phyloP scores from a whole-genome alignment of 2,329 filamentous ascomycete species.

The Fusarium goolgardi region DNA sequence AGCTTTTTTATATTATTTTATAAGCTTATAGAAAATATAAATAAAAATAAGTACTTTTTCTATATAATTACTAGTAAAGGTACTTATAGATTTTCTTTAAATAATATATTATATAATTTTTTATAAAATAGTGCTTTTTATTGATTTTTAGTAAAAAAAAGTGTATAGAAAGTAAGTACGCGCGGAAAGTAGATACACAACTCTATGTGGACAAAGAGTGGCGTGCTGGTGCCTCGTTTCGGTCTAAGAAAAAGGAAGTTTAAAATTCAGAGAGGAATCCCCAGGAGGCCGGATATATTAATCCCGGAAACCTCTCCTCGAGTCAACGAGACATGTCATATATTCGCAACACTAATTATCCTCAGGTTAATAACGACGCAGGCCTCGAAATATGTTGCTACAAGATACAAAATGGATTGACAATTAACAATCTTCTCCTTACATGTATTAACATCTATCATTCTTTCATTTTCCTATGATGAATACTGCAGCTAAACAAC shows the following conservation, averaged over 20 bases:
- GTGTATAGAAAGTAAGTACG: no score
- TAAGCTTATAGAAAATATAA: no score
- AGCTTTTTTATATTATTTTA: no score
- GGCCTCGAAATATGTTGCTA: background rate
- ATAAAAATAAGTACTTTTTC: no score
- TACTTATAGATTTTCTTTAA: no score
- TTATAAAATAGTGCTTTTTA: no score
- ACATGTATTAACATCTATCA: no score
- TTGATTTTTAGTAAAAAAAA: no score
- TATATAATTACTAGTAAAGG: no score
- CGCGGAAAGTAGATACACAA: no score
- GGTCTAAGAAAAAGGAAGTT: background rate
- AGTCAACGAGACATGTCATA: background rate
- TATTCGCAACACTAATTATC: background rate
- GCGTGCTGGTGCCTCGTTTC: background rate
- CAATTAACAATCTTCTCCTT: background rate
- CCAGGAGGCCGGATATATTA: background rate
- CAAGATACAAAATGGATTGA: background rate
- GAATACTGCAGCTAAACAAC: conserved; percentile 10
- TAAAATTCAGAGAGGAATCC: background rate
- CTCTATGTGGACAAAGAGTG: background rate
- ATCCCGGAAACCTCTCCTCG: rapidly evolving
- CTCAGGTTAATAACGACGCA: background rate
- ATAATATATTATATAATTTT: no score
- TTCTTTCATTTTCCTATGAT: background rate